Evolutionary conservation across 345 rosid species (phyloP).

Genomic region (Balakata baccata): DNA sequence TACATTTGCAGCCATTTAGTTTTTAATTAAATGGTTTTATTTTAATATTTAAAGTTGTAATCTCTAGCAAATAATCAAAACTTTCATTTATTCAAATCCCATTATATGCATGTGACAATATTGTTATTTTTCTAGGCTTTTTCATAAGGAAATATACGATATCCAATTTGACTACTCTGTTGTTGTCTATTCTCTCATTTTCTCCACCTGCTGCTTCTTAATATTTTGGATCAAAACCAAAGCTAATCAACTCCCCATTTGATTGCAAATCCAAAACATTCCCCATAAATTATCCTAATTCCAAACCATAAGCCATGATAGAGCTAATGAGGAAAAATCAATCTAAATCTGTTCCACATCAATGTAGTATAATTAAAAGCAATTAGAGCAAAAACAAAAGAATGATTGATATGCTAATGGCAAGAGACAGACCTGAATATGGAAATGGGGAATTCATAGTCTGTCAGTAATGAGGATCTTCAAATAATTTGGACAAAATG

Average conservation of each 20-base stretch:
- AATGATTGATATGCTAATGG: constrained; percentile 7
- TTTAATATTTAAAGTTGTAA: not conserved
- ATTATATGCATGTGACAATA: not conserved
- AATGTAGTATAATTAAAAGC: not conserved
- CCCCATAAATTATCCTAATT: not conserved
- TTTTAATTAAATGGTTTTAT: not conserved
- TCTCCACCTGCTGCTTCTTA: not conserved
- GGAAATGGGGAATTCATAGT: constrained; percentile 78
- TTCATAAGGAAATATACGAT: not conserved
- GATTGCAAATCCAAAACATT: not conserved
- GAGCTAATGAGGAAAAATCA: not conserved
- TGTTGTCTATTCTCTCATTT: not conserved
- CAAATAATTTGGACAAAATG: constrained; percentile 77
- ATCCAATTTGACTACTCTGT: not conserved
- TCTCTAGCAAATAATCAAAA: not conserved
- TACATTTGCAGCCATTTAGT: not conserved
- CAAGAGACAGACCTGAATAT: constrained; percentile 65
- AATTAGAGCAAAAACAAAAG: constrained; percentile 2
- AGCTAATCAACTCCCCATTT: not conserved
- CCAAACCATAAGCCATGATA: not conserved
- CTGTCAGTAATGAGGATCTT: constrained; percentile 85
- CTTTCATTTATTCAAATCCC: not conserved
- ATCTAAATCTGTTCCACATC: not conserved
- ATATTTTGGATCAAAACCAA: not conserved
- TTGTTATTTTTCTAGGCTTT: constrained; percentile 2